A percentile compares a stretch with the other conserved stretches of the same genome.
Conservation (phyloP, 208 protist genomes). For the Leishmania major region DNA sequence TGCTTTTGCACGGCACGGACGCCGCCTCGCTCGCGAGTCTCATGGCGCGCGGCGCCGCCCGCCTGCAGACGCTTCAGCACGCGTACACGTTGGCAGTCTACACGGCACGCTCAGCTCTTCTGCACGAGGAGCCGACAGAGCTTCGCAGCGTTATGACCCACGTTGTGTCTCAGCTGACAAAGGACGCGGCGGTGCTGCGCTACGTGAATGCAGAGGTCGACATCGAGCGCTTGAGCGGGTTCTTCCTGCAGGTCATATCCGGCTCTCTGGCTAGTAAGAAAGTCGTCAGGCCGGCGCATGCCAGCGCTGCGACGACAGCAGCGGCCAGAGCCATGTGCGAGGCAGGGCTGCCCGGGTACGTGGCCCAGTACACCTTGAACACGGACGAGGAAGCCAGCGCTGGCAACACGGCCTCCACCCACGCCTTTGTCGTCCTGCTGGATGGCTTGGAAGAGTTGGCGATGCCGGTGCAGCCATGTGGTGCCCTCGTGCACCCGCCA, state of each 20-base stretch:
- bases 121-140: conserved; percentile 71
- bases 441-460: conserved; percentile 66
- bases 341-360: conserved; percentile 24
- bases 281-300: not conserved
- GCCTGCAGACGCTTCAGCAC: conserved; percentile 31
- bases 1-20: conserved; percentile 57
- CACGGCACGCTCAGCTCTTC: conserved; percentile 37
- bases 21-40: conserved; percentile 36
- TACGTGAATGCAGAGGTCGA: conserved; percentile 71
- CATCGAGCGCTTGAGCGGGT: conserved; percentile 44
- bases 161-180: conserved; percentile 67
- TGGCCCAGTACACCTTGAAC: conserved; percentile 18
- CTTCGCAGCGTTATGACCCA: conserved; percentile 62
- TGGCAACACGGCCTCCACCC: conserved; percentile 9
- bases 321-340: conserved; percentile 1
- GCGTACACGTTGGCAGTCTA: conserved; percentile 62
- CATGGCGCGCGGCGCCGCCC: conserved; percentile 39
- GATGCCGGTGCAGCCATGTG: conserved; percentile 50
- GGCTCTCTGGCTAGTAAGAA: conserved; percentile 9
- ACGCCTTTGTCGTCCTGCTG: conserved; percentile 56
- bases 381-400: not conserved
- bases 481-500: conserved; percentile 38
- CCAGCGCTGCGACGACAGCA: not conserved
- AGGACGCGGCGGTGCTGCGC: conserved; percentile 53
- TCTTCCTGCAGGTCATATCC: conserved; percentile 55